Evolutionary conservation across 768 basidiomycete species (phyloP).

Genomic region (Amanita subjunquillea): DNA sequence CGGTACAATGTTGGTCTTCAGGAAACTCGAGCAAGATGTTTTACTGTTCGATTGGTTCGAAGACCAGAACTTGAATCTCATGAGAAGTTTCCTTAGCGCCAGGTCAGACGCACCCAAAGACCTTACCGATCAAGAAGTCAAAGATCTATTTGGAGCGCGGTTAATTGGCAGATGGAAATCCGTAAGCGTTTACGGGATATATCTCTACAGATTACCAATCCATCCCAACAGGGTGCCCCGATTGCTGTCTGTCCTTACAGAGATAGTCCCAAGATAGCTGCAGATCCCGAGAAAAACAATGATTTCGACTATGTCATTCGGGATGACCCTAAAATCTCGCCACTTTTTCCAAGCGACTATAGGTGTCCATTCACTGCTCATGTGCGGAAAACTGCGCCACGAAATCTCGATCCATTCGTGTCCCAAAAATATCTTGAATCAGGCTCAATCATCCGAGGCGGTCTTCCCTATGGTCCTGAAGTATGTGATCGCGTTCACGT

Average conservation of each 20-base stretch:
- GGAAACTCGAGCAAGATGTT: slow-evolving; percentile 23
- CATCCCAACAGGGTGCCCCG: not conserved
- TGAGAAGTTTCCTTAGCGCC: not conserved
- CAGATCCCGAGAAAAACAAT: not conserved
- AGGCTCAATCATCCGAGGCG: not conserved
- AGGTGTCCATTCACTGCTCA: not conserved
- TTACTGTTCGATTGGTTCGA: slow-evolving; percentile 9
- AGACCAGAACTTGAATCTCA: not conserved
- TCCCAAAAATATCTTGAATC: not conserved
- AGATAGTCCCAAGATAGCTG: not conserved
- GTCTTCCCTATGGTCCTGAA: not conserved
- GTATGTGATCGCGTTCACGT: not conserved
- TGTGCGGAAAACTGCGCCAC: not conserved
- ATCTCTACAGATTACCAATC: not conserved
- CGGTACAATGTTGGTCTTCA: slow-evolving; percentile 24
- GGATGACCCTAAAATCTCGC: not conserved
- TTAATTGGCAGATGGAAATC: not conserved
- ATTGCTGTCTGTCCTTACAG: not conserved
- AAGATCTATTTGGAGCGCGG: not conserved
- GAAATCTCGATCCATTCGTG: not conserved
- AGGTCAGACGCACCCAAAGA: not conserved
- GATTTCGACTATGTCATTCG: not conserved
- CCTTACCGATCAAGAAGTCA: not conserved
- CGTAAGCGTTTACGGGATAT: not conserved
- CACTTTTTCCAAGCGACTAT: too few species aligned